Base-by-base conservation (phyloP, 1,284 basidiomycete genomes). In the Wallemia mellicola region DNA sequence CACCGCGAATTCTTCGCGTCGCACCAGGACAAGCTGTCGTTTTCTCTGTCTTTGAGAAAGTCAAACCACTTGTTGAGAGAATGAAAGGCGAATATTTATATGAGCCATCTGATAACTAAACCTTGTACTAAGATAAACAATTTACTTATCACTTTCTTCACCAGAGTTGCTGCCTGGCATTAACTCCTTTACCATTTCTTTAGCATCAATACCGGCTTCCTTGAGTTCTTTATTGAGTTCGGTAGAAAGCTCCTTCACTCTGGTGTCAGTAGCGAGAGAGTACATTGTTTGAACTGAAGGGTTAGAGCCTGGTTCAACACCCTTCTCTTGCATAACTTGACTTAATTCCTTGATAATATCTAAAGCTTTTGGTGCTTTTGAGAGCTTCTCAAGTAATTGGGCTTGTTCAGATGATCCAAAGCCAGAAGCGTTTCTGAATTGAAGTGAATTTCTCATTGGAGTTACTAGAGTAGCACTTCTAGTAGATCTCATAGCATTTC, bases 1-100 rank as follows among this genome's bases (percentile, higher is more conserved):
- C 91, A 1, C 92, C 94, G 54, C 79, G 94, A 60, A 89, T 99
- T 48, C 75, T 95, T 64, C 81, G 94, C 64, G 92, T 99, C 57
- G 94, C 94, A 1, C 92, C 94, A 61, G 64, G 64, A 1, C 83
- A 91, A 70, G 85, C 85, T 2, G 81, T 87, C 63, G 85, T 87
- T 33, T 87, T 87, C 66, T 83, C 85, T 48, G 87, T 92, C 27
- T 92, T 92, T 67, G 88, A 94, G 73, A 76, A 81, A 60, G 81
- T 89, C 62, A 80, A 82, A 68, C 71, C 68, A 65, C 60, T 76
- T 30, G 82, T 91, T 62, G 87, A 92, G 74, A 72, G 69, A 60
- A 74, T 85, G 60, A 76, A 73, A 63, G 77, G 77, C 33, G 74
- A 73, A 27, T 72, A 72, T 38, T 75, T 79, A 14, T 48, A 48